These are phyloP conservation scores for Boletus eberwhitei DNA, from an alignment of 768 basidiomycete genomes.

Conservation along the genomic window DNA sequence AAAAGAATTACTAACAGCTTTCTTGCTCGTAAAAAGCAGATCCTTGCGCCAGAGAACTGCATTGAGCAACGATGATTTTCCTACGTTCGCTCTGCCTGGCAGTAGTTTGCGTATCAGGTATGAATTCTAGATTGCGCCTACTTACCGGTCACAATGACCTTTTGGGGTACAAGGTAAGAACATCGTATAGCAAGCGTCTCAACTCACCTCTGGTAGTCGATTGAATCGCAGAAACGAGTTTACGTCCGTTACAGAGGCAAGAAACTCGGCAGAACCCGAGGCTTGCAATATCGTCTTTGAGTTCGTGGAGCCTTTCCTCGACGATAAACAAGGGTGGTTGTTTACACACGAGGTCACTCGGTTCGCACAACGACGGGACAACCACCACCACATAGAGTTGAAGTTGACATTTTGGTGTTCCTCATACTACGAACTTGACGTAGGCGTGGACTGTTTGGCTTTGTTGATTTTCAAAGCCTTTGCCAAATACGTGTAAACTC, in stretches of 20 bases:
- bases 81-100: constrained; percentile 72
- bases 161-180: constrained; percentile 2
- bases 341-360: background rate
- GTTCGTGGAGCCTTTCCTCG: constrained; percentile 13
- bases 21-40: constrained; percentile 63
- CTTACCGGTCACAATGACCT: constrained; percentile 30
- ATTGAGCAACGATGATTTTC: constrained; percentile 74
- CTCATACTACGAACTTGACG: no score
- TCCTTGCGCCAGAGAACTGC: constrained; percentile 56
- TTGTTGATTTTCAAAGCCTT: no score
- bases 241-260: constrained; percentile 17
- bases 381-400: constrained; percentile 15
- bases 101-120: background rate
- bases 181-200: background rate
- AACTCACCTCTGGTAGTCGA: constrained; percentile 30
- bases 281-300: constrained; percentile 20
- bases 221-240: constrained; percentile 17
- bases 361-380: background rate
- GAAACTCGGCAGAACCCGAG: constrained; percentile 29
- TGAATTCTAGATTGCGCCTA: background rate
- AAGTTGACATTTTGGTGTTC: background rate
- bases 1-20: constrained; percentile 48
- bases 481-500: no score
- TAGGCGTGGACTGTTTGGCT: no score
- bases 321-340: background rate